These are phyloP conservation scores for Rhizopogon parksii DNA, from an alignment of 1,284 basidiomycete genomes.

Conservation along the genomic window DNA sequence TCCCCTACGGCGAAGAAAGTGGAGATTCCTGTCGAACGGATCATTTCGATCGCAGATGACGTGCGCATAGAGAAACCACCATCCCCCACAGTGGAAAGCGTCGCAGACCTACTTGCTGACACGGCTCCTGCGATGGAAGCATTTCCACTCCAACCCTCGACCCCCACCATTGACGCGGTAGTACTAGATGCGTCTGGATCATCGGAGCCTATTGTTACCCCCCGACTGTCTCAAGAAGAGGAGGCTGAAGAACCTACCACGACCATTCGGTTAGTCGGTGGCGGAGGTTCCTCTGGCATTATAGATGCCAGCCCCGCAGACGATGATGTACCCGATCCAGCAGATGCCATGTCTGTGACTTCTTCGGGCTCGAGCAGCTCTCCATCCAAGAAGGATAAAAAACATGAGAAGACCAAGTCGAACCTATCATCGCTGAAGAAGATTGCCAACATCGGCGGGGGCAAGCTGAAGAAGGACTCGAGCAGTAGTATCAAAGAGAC, in stretches of 20 bases:
- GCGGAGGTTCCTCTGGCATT: conserved; percentile 35
- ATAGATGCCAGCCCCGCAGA: conserved; percentile 19
- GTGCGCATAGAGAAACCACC: conserved; percentile 11
- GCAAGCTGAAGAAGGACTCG: conserved; percentile 50
- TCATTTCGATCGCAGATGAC: conserved; percentile 10
- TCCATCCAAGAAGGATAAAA: conserved; percentile 17
- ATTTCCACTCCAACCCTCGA: conserved; percentile 19
- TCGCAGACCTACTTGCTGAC: conserved; percentile 42
- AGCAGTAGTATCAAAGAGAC: conserved; percentile 27
- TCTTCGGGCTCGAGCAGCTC: conserved; percentile 13
- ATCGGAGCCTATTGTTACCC: conserved; percentile 8
- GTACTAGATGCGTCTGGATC: neutral
- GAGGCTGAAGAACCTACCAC: conserved; percentile 24
- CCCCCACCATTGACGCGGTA: conserved; percentile 8
- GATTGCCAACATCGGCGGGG: conserved; percentile 29
- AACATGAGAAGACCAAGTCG: conserved; percentile 47
- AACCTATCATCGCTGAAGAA: conserved; percentile 50
- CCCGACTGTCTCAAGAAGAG: conserved; percentile 8
- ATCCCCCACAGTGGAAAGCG: conserved; percentile 21
- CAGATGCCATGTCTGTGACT: conserved; percentile 22
- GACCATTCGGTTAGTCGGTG: conserved; percentile 54
- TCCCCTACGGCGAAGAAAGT: neutral
- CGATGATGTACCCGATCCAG: conserved; percentile 22
- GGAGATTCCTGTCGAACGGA: conserved; percentile 3
- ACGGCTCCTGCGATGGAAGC: conserved; percentile 30